Evolutionary conservation across 1,284 basidiomycete species (phyloP).

Genomic region (Fistulina hepatica): DNA sequence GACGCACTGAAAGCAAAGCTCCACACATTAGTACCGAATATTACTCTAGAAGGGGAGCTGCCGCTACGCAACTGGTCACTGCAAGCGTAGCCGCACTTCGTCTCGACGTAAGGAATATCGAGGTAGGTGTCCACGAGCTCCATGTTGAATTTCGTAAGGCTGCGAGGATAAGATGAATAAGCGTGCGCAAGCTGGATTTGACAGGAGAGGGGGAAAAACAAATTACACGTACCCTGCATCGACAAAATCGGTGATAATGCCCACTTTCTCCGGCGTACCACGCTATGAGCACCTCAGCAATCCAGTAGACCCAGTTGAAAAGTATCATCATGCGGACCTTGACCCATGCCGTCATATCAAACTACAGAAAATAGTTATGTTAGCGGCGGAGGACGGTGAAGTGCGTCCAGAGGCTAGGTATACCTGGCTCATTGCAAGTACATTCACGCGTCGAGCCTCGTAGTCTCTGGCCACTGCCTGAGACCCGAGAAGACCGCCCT

Average conservation of each 20-base stretch:
- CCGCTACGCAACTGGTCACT: slow-evolving; percentile 91
- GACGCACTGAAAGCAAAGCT: slow-evolving; percentile 46
- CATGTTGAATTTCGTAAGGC: slow-evolving; percentile 74
- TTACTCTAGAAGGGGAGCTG: no score
- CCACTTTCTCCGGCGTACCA: slow-evolving; percentile 80
- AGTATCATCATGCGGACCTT: slow-evolving; percentile 35
- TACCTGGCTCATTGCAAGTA: slow-evolving; percentile 86
- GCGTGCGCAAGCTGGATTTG: slow-evolving; percentile 11
- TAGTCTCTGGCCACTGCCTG: slow-evolving; percentile 85
- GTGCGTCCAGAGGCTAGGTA: slow-evolving; percentile 7
- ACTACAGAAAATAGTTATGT: slow-evolving; percentile 32
- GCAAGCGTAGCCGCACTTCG: slow-evolving; percentile 90
- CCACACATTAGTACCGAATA: slow-evolving; percentile 20
- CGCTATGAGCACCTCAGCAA: slow-evolving; percentile 25
- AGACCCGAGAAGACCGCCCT: slow-evolving; percentile 90
- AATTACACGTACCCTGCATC: slow-evolving; percentile 40
- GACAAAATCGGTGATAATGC: slow-evolving; percentile 84
- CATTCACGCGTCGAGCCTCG: slow-evolving; percentile 47
- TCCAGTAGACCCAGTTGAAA: slow-evolving; percentile 2
- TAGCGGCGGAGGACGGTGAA: no score
- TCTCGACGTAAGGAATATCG: slow-evolving; percentile 67
- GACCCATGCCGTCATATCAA: slow-evolving; percentile 96
- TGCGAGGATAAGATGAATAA: slow-evolving; percentile 22
- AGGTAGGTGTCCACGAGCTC: slow-evolving; percentile 69
- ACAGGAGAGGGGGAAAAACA: slow-evolving; percentile 11